phyloP scores from a whole-genome alignment of 768 basidiomycete genomes.

The Pleurotus salmoneostramineus region DNA sequence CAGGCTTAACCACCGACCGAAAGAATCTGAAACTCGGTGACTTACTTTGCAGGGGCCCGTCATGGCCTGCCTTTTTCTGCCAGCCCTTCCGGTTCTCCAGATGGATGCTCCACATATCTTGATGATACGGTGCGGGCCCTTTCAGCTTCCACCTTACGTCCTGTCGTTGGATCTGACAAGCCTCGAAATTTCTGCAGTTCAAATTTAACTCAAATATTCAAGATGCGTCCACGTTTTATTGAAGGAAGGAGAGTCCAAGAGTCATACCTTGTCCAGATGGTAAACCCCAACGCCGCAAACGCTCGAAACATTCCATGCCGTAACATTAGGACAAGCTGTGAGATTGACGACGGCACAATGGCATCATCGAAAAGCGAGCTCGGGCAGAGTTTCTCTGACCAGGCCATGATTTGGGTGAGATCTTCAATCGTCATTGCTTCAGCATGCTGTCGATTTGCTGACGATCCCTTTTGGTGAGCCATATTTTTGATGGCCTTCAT shows the following conservation, averaged over 20 bases:
- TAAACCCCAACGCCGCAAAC: conserved; percentile 22
- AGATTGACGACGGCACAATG: neutral
- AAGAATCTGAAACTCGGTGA: conserved; percentile 1
- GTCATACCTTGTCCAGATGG: conserved; percentile 29
- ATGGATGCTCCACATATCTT: conserved; percentile 15
- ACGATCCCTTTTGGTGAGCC: conserved; percentile 10
- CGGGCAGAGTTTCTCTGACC: conserved; percentile 20
- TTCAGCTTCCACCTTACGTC: conserved; percentile 16
- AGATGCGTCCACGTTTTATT: conserved; percentile 1
- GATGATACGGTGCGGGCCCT: conserved; percentile 14
- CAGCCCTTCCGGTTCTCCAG: conserved; percentile 14
- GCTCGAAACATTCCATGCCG: conserved; percentile 25
- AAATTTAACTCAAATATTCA: neutral
- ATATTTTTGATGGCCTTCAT: conserved; percentile 21
- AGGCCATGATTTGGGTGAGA: conserved; percentile 19
- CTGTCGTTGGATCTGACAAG: conserved; percentile 16
- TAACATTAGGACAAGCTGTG: conserved; percentile 9
- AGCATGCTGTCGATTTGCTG: conserved; percentile 22
- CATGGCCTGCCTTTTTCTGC: conserved; percentile 12
- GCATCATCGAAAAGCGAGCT: conserved; percentile 4
- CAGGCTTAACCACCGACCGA: neutral
- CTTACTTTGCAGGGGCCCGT: conserved; percentile 12
- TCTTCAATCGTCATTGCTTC: conserved; percentile 28
- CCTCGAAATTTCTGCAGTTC: conserved; percentile 24
- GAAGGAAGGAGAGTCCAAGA: too few species aligned